Percentiles rank a stretch among this genome's conserved stretches.
Evolutionary conservation across 1,139 yeast species (phyloP).

Genomic region (Pichia sp.): DNA sequence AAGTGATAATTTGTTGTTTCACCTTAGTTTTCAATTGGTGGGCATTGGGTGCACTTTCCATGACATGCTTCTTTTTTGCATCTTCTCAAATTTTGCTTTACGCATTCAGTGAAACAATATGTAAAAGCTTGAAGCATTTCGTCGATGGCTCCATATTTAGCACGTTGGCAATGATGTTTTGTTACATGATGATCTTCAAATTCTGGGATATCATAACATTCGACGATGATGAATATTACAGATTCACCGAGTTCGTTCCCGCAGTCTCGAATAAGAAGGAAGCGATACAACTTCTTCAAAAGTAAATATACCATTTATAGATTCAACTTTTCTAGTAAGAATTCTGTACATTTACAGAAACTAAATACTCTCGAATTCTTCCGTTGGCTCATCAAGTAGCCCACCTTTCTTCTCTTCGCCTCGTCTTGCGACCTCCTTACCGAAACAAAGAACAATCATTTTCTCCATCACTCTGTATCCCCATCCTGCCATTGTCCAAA

Average conservation of each 20-base stretch:
- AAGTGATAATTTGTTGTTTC: slow-evolving; percentile 59
- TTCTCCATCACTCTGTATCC: slow-evolving; percentile 39
- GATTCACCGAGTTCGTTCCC: slow-evolving; percentile 24
- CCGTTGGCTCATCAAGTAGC: slow-evolving; percentile 20
- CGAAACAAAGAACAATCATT: slow-evolving; percentile 36
- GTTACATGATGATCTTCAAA: slow-evolving; percentile 92
- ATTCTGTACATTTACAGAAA: background rate
- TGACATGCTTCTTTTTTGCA: slow-evolving; percentile 69
- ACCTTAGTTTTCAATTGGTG: slow-evolving; percentile 64
- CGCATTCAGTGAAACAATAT: slow-evolving; percentile 57
- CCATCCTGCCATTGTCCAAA: slow-evolving; percentile 47
- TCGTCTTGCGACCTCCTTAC: slow-evolving; percentile 43
- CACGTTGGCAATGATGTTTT: slow-evolving; percentile 67
- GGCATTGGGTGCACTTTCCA: slow-evolving; percentile 76
- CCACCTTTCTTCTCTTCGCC: slow-evolving; percentile 45
- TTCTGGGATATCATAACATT: slow-evolving; percentile 96
- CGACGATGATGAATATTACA: slow-evolving; percentile 86
- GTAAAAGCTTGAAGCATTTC: slow-evolving; percentile 72
- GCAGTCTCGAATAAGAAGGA: slow-evolving; percentile 22
- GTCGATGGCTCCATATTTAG: slow-evolving; percentile 88
- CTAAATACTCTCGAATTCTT: slow-evolving; percentile 22
- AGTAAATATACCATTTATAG: too few relatives aligned
- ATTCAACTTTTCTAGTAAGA: background rate
- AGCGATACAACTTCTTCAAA: slow-evolving; percentile 10
- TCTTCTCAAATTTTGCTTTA: slow-evolving; percentile 73